Percentiles rank a stretch among this genome's conserved stretches.
Conservation (phyloP, 2,329 filamentous ascomycete species). For the Aspergillus udagawae region DNA sequence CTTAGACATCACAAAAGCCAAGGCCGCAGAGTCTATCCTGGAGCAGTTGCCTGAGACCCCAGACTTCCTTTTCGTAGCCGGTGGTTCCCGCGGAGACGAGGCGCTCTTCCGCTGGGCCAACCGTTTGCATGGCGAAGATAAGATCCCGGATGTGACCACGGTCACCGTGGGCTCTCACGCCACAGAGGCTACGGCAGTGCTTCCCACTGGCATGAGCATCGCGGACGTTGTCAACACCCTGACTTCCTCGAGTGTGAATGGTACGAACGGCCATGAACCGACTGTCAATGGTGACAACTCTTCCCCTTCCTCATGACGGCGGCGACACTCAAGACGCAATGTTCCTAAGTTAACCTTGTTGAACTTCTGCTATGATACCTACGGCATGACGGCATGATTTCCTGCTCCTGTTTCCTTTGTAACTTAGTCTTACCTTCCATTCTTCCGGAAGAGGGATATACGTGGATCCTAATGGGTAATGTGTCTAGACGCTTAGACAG, state of each 20-base stretch:
- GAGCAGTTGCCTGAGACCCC: slow-evolving; percentile 58
- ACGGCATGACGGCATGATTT: background rate
- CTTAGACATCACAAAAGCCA: slow-evolving; percentile 79
- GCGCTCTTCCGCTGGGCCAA: slow-evolving; percentile 95
- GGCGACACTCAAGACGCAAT: background rate
- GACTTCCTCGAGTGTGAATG: slow-evolving; percentile 11
- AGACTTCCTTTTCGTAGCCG: slow-evolving; percentile 83
- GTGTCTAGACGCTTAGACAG: background rate
- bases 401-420: background rate
- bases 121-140: slow-evolving; percentile 54
- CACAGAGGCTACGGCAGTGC: slow-evolving; percentile 75
- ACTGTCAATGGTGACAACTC: background rate
- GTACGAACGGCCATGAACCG: background rate
- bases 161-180: slow-evolving; percentile 80
- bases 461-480: background rate
- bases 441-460: background rate
- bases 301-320: background rate
- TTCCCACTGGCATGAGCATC: slow-evolving; percentile 85
- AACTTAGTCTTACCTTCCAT: background rate
- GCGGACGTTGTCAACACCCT: slow-evolving; percentile 35
- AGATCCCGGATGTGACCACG: slow-evolving; percentile 67
- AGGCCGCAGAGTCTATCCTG: slow-evolving; percentile 69
- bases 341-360: background rate
- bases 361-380: background rate
- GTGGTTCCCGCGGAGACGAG: slow-evolving; percentile 85